Evolutionary conservation across 2,329 filamentous ascomycete species (phyloP).

Genomic region (Chaetomiaceae sp.): DNA sequence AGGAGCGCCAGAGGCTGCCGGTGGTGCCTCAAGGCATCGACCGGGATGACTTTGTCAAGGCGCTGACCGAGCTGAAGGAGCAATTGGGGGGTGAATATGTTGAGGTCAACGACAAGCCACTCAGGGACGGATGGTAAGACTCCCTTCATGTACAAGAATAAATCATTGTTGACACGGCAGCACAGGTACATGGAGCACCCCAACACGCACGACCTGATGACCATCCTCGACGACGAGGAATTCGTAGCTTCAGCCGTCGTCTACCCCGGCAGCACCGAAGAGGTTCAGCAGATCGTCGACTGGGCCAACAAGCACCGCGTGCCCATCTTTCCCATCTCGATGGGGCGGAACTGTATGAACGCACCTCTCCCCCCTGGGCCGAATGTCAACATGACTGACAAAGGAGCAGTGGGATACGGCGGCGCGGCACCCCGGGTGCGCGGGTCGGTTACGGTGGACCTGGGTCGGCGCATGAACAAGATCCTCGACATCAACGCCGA

Average conservation of each 20-base stretch:
- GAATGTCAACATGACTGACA: too few species aligned
- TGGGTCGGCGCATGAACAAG: constrained; percentile 49
- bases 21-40: constrained; percentile 38
- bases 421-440: constrained; percentile 49
- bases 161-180: too few species aligned
- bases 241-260: constrained; percentile 42
- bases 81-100: not conserved
- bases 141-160: too few species aligned
- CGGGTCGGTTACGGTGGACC: constrained; percentile 45
- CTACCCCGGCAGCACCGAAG: constrained; percentile 39
- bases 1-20: constrained; percentile 28
- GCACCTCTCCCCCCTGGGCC: not conserved
- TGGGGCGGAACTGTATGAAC: constrained; percentile 41
- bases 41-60: constrained; percentile 21
- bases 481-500: constrained; percentile 49
- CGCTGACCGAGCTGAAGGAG: constrained; percentile 14
- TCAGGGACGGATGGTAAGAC: constrained; percentile 38
- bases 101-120: constrained; percentile 24
- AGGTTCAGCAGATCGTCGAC: constrained; percentile 43
- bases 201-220: constrained; percentile 39
- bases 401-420: constrained; percentile 42
- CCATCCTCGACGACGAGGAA: constrained; percentile 41
- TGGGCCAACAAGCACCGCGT: constrained; percentile 42
- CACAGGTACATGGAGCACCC: constrained; percentile 28
- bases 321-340: constrained; percentile 45